These are phyloP conservation scores for Geotrichum candidum DNA, from an alignment of 1,139 yeast genomes.

Conservation along the genomic window DNA sequence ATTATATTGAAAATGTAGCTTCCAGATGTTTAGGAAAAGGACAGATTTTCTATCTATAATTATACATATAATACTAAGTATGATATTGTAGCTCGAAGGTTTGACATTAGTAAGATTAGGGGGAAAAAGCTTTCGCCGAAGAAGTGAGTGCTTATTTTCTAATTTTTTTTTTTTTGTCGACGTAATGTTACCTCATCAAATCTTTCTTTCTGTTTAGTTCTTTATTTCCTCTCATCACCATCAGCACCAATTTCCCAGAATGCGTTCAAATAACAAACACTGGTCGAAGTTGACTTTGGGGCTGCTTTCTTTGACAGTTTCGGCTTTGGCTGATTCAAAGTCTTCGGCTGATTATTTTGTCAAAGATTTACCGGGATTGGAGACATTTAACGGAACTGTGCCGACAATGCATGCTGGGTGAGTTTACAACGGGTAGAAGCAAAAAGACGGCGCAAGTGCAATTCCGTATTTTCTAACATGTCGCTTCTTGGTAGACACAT, in stretches of 20 bases:
- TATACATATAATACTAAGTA: no score
- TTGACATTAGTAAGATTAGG: background rate
- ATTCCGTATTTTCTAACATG: background rate
- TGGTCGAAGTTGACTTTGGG: background rate
- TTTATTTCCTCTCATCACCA: background rate
- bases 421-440: background rate
- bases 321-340: background rate
- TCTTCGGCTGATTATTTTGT: conserved; percentile 31
- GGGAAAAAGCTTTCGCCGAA: no score
- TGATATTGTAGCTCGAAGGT: background rate
- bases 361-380: conserved; percentile 34
- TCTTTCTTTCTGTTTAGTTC: background rate
- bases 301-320: background rate
- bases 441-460: background rate
- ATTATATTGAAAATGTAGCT: no score
- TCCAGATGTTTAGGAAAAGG: no score
- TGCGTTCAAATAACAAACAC: background rate
- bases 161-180: background rate
- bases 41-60: no score
- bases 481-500: conserved; percentile 39
- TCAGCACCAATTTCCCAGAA: background rate
- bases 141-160: background rate
- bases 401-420: conserved; percentile 41
- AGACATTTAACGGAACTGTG: conserved; percentile 22
- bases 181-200: background rate